Evolutionary conservation across 176 grass and related monocot genomes (phyloP).

Genomic region (Zea luxurians): DNA sequence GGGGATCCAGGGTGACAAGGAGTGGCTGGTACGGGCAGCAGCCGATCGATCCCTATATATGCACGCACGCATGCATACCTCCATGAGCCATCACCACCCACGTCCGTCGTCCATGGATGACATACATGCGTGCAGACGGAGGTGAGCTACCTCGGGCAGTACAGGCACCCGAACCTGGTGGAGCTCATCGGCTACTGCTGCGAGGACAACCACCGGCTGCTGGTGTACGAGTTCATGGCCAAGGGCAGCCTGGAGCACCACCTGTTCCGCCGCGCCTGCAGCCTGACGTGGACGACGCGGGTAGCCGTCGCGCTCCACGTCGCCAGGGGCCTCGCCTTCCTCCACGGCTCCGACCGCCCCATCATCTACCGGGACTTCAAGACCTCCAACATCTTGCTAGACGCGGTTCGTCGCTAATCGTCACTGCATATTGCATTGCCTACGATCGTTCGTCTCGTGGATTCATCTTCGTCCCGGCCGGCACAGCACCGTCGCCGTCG

Average conservation of each 20-base stretch:
- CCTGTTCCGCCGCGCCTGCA: slow-evolving; percentile 69
- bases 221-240: slow-evolving; percentile 88
- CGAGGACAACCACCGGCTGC: slow-evolving; percentile 69
- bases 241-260: slow-evolving; percentile 76
- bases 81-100: too few species aligned
- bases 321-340: slow-evolving; percentile 70
- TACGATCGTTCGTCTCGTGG: too few species aligned
- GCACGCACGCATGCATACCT: neutral
- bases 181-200: slow-evolving; percentile 85
- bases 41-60: too few species aligned
- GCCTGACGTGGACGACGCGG: slow-evolving; percentile 54
- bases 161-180: slow-evolving; percentile 63
- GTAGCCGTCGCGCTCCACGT: slow-evolving; percentile 55
- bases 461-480: too few species aligned
- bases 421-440: neutral
- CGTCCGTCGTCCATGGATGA: too few species aligned
- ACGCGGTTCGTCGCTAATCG: neutral
- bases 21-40: slow-evolving; percentile 55
- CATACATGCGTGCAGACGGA: slow-evolving; percentile 49
- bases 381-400: slow-evolving; percentile 83
- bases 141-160: slow-evolving; percentile 72
- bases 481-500: too few species aligned
- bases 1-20: slow-evolving; percentile 72
- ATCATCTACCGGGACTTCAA: slow-evolving; percentile 89
- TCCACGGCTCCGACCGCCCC: slow-evolving; percentile 59